Percentiles rank a stretch among this genome's conserved stretches.
Conservation (phyloP, 345 rosid species). For the Psidium guajava region DNA sequence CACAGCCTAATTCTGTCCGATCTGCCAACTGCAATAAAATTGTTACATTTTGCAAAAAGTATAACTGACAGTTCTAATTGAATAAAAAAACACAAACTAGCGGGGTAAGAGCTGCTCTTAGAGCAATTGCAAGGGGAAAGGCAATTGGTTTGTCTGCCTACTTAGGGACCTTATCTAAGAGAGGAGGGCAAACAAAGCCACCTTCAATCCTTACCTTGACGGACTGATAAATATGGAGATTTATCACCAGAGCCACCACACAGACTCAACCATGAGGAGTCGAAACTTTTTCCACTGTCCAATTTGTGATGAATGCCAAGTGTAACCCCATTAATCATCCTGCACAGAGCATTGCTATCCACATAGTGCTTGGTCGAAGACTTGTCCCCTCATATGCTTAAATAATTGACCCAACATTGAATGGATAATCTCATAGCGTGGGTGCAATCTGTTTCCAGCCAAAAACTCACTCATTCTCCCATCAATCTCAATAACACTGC, state of each 20-base stretch:
- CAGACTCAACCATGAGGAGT: not conserved
- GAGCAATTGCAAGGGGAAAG: not conserved
- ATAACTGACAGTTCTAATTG: not conserved
- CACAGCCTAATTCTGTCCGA: not conserved
- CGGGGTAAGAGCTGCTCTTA: not conserved
- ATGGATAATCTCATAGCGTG: conserved; percentile 17
- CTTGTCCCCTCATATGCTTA: conserved; percentile 28
- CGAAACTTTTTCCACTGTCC: not conserved
- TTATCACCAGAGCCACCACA: not conserved
- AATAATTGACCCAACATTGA: conserved; percentile 25
- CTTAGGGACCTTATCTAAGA: not conserved
- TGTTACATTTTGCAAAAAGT: not conserved
- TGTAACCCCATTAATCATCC: not conserved
- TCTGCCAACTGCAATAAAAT: not conserved
- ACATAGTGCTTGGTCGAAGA: not conserved
- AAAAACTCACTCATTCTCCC: conserved; percentile 44
- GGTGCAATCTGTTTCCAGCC: conserved; percentile 45
- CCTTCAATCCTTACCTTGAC: not conserved
- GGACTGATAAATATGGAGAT: not conserved
- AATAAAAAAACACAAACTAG: not conserved
- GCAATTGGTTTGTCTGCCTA: not conserved
- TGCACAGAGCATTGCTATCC: not conserved
- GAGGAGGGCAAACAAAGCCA: not conserved
- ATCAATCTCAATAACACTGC: conserved; percentile 55
- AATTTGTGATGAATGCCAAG: not conserved